phyloP scores from a whole-genome alignment of 108 stramenopile species.

The Epithemia pelagica region DNA sequence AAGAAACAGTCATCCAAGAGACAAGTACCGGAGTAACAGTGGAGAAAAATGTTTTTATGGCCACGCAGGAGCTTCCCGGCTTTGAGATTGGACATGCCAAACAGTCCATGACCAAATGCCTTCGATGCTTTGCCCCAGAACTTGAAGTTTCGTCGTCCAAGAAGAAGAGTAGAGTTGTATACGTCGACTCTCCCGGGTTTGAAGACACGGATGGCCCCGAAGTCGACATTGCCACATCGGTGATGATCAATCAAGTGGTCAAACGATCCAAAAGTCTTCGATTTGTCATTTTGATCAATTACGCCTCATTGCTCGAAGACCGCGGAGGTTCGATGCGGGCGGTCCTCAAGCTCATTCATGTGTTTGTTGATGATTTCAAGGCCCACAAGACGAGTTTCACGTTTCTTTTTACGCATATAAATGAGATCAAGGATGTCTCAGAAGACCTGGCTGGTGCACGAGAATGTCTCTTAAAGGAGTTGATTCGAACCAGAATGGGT shows the following conservation, averaged over 20 bases:
- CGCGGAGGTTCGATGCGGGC: slow-evolving; percentile 48
- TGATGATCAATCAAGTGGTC: slow-evolving; percentile 45
- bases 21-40: slow-evolving; percentile 27
- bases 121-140: slow-evolving; percentile 10
- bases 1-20: slow-evolving; percentile 9
- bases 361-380: slow-evolving; percentile 38
- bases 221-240: slow-evolving; percentile 54
- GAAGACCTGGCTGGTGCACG: slow-evolving; percentile 1
- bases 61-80: slow-evolving; percentile 26
- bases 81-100: slow-evolving; percentile 58
- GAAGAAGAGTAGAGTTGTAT: slow-evolving; percentile 15
- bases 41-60: slow-evolving; percentile 34
- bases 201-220: slow-evolving; percentile 51
- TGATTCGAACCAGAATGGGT: slow-evolving; percentile 27
- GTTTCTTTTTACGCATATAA: slow-evolving; percentile 50
- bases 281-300: slow-evolving; percentile 49
- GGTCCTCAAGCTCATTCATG: slow-evolving; percentile 38
- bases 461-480: slow-evolving; percentile 34
- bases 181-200: slow-evolving; percentile 50
- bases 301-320: slow-evolving; percentile 48
- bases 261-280: slow-evolving; percentile 38
- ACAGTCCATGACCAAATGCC: slow-evolving; percentile 36
- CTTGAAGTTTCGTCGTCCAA: background rate
- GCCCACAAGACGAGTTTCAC: slow-evolving; percentile 39
- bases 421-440: slow-evolving; percentile 30